Evolutionary conservation across 1,284 basidiomycete genomes (phyloP).

Genomic region (Paramarasmius palmivorus): DNA sequence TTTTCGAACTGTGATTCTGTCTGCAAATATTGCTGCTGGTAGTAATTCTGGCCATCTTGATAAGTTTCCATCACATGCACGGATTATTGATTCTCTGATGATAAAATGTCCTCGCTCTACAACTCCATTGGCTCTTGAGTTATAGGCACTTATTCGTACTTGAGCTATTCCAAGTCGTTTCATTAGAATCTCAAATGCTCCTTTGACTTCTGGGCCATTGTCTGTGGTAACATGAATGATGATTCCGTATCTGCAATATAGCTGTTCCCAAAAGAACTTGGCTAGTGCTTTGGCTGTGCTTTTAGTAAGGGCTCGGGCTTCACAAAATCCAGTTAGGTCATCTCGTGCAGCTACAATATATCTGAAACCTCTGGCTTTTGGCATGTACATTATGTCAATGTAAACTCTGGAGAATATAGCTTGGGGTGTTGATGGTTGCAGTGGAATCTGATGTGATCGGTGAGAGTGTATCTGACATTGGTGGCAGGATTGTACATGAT

Average conservation of each 20-base stretch:
- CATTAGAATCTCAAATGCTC: conserved; percentile 21
- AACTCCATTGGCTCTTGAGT: conserved; percentile 27
- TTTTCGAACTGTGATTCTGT: conserved; percentile 24
- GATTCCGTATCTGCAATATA: no score
- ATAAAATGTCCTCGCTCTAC: conserved; percentile 26
- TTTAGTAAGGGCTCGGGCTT: conserved; percentile 24
- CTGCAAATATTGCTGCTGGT: conserved; percentile 18
- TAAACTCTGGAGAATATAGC: conserved; percentile 8
- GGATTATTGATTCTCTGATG: conserved; percentile 25
- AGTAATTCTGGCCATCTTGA: conserved; percentile 10
- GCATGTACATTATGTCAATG: conserved; percentile 12
- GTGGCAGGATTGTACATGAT: conserved; percentile 7
- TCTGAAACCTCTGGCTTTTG: neutral
- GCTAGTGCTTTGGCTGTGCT: conserved; percentile 24
- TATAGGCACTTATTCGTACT: conserved; percentile 27
- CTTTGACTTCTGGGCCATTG: conserved; percentile 27
- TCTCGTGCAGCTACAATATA: conserved; percentile 26
- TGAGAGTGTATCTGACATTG: conserved; percentile 2
- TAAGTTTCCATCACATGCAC: conserved; percentile 14
- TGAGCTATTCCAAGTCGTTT: conserved; percentile 15
- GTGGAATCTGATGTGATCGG: neutral
- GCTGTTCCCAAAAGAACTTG: no score
- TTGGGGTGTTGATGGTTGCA: conserved; percentile 1
- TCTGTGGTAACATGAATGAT: conserved; percentile 32
- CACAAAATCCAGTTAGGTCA: conserved; percentile 27